Conservation (phyloP, 179 eudicot genomes). For the Camellia oleifera region DNA sequence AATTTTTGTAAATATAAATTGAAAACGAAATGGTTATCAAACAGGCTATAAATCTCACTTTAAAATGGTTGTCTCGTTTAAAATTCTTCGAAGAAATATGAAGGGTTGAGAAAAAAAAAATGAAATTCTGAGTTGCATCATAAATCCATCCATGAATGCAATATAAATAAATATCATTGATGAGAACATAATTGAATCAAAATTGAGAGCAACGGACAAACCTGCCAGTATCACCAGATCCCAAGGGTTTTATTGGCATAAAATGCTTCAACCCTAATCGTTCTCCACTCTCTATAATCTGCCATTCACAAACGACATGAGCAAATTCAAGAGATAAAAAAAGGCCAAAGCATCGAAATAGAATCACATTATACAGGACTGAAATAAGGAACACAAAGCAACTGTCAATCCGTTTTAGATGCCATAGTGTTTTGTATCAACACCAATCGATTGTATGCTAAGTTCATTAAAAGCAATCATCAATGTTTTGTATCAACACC, state of each 20-base stretch:
- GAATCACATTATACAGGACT: neutral
- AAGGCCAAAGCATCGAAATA: neutral
- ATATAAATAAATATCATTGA: neutral
- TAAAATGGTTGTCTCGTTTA: too few species aligned
- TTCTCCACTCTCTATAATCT: constrained; percentile 76
- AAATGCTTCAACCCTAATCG: constrained; percentile 82
- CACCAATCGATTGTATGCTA: too few species aligned
- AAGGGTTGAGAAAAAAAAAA: too few species aligned
- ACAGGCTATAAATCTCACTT: too few species aligned
- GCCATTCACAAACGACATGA: constrained; percentile 1
- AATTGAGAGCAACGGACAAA: constrained; percentile 16
- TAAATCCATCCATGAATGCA: neutral
- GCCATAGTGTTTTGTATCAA: too few species aligned
- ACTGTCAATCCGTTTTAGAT: too few species aligned
- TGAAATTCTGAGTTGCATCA: too few species aligned
- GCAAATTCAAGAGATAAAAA: neutral
- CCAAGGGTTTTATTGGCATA: constrained; percentile 81
- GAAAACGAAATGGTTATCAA: too few species aligned
- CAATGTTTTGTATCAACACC: too few species aligned
- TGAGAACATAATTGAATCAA: neutral
- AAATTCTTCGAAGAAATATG: too few species aligned
- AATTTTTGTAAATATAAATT: too few species aligned
- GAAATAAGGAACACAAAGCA: neutral
- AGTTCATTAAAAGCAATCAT: too few species aligned
- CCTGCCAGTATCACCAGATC: constrained; percentile 99